Evolutionary conservation across 2,329 filamentous ascomycete genomes (phyloP), one percentile per base, ranked within the genome.

Genomic region (Chaetothyriales sp.): DNA sequence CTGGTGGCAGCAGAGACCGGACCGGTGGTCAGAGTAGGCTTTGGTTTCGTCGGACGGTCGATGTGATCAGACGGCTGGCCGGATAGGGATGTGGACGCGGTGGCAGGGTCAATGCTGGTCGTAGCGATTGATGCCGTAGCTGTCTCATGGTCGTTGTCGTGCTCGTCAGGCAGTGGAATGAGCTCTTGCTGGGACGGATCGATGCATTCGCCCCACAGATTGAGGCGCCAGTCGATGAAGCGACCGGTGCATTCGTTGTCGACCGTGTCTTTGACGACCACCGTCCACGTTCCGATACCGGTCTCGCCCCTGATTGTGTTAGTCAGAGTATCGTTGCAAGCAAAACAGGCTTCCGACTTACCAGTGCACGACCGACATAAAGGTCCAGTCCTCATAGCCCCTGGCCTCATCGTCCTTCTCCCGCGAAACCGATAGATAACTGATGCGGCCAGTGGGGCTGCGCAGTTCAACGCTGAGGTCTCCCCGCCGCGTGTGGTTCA

Each of bases 341-440:
- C 3, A 25, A 25, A 6, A 25, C 22, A 25, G 57, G 43, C 10
- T 42, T 20, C 26, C 26, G 18, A 68, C 81, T 68, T 75, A 88
- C 85, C 89, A 98, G 65, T 98, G 92, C 56, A 83, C 89, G 39
- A 98, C 92, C 55, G 83, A 93, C 92, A 98, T 98, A 62, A 98
- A 98, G 0, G 90, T 96, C 92, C 92, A 98, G 68, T 96, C 87
- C 39, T 81, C 71, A 65, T 96, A 98, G 7, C 92, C 92, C 19
- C 69, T 67, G 0, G 69, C 64, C 36, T 75, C 76, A 1, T 75
- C 71, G 65, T 98, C 92, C 19, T 78, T 67, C 53, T 75, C 75
- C 57, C 92, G 83, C 1, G 83, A 73, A 10, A 81, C 84, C 3
- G 89, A 84, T 49, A 98, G 78, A 63, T 95, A 83, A 63, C 87